Conservation (phyloP, 257 asterid genomes). For the Nicotiana undulata region DNA sequence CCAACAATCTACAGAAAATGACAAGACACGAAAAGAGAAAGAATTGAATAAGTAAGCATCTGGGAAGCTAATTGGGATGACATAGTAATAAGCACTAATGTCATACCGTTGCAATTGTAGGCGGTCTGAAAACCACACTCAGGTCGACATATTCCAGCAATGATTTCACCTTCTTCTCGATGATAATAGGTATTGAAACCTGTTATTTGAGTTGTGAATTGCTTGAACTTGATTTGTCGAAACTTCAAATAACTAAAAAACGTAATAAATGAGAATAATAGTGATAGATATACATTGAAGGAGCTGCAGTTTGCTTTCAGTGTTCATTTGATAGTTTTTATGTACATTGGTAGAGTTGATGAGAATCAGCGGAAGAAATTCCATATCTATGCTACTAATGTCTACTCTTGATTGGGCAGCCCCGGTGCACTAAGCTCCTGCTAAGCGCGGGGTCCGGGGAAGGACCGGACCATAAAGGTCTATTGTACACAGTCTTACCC, state of each 20-base stretch:
- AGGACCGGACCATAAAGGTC: too few relatives aligned
- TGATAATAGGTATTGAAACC: conserved; percentile 7
- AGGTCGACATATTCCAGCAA: conserved; percentile 13
- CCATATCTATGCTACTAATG: too few relatives aligned
- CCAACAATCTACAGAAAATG: conserved; percentile 22
- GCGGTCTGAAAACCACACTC: conserved; percentile 26
- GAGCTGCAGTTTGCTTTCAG: not conserved
- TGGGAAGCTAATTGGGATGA: not conserved
- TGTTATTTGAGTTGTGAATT: not conserved
- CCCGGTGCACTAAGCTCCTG: too few relatives aligned
- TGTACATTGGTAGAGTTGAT: not conserved
- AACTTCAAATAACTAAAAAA: not conserved
- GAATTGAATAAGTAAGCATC: not conserved
- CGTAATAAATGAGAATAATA: not conserved
- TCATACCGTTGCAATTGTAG: conserved; percentile 38
- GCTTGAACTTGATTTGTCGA: not conserved
- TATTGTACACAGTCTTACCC: too few relatives aligned
- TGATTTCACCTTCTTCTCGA: conserved; percentile 16
- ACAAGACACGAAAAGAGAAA: not conserved
- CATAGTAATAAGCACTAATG: not conserved
- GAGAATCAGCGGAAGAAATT: not conserved
- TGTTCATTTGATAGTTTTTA: not conserved
- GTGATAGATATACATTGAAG: not conserved
- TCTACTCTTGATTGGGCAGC: too few relatives aligned
- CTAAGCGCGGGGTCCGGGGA: too few relatives aligned